Evolutionary conservation across 768 basidiomycete species (phyloP).

Genomic region (Tylopilus sp.): DNA sequence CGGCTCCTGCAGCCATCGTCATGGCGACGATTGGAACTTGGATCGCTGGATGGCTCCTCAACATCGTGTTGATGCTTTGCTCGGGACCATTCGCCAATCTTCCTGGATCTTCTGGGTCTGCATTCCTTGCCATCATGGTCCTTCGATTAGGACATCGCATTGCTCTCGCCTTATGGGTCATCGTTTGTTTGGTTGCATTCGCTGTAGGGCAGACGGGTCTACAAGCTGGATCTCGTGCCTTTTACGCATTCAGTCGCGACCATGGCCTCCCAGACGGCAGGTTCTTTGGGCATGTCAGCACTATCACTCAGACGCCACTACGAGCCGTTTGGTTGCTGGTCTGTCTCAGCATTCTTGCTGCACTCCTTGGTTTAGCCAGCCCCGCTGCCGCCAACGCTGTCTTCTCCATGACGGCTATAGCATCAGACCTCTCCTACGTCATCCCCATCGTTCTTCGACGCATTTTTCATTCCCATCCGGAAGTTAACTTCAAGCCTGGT

Average conservation of each 20-base stretch:
- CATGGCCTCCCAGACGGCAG: slow-evolving; percentile 55
- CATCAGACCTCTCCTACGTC: slow-evolving; percentile 51
- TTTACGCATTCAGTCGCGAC: slow-evolving; percentile 60
- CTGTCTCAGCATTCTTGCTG: slow-evolving; percentile 41
- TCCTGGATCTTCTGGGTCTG: slow-evolving; percentile 50
- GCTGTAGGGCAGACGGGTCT: slow-evolving; percentile 48
- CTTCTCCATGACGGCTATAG: slow-evolving; percentile 55
- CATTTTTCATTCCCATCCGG: slow-evolving; percentile 50
- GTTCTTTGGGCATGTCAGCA: slow-evolving; percentile 48
- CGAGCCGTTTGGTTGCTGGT: slow-evolving; percentile 54
- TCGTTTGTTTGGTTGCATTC: slow-evolving; percentile 62
- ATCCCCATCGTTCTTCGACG: slow-evolving; percentile 55
- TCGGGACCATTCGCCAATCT: slow-evolving; percentile 47
- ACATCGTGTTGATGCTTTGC: slow-evolving; percentile 60
- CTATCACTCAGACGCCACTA: slow-evolving; percentile 51
- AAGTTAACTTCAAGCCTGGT: slow-evolving; percentile 56
- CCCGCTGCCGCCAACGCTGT: slow-evolving; percentile 52
- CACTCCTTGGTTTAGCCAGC: slow-evolving; percentile 49
- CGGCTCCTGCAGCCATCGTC: slow-evolving; percentile 43
- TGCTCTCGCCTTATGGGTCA: slow-evolving; percentile 53
- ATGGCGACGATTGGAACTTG: slow-evolving; percentile 45
- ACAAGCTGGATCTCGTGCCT: slow-evolving; percentile 55
- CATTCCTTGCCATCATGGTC: slow-evolving; percentile 57
- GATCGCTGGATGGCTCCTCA: slow-evolving; percentile 59
- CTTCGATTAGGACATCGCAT: slow-evolving; percentile 49